A percentile compares a stretch with the other conserved stretches of the same genome.
phyloP scores from a whole-genome alignment of 2,329 filamentous ascomycete species.

The Coccinonectria pachysandricola region DNA sequence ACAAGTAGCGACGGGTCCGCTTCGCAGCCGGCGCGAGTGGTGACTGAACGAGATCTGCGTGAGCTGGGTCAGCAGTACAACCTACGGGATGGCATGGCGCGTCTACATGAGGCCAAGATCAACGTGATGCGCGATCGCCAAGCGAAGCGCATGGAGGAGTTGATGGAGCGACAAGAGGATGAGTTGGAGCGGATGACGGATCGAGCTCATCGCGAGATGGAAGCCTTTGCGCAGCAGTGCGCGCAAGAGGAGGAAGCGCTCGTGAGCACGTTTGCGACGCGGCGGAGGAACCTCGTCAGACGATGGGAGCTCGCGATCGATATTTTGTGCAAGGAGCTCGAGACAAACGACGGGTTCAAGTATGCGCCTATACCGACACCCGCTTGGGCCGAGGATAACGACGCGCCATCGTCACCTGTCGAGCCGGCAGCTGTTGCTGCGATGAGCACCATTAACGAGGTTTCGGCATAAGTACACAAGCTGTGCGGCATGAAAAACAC shows the following conservation, averaged over 20 bases:
- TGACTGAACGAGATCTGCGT: slow-evolving; percentile 49
- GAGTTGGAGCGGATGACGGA: slow-evolving; percentile 38
- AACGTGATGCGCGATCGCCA: slow-evolving; percentile 57
- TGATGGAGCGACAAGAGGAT: slow-evolving; percentile 42
- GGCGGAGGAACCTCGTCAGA: slow-evolving; percentile 33
- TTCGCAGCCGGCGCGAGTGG: slow-evolving; percentile 35
- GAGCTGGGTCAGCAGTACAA: slow-evolving; percentile 53
- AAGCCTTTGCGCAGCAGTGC: slow-evolving; percentile 36
- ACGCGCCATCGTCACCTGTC: no score
- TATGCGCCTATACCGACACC: slow-evolving; percentile 30
- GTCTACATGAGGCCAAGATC: slow-evolving; percentile 49
- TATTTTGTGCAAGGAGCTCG: slow-evolving; percentile 43
- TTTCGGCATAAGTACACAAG: slow-evolving; percentile 2
- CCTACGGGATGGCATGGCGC: slow-evolving; percentile 47
- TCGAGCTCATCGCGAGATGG: slow-evolving; percentile 37
- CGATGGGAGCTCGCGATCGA: slow-evolving; percentile 45
- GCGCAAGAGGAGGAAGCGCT: slow-evolving; percentile 40
- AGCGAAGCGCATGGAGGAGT: slow-evolving; percentile 49
- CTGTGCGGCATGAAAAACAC: slow-evolving; percentile 1
- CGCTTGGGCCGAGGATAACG: slow-evolving; percentile 19
- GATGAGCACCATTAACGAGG: slow-evolving; percentile 1
- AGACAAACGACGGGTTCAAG: slow-evolving; percentile 30
- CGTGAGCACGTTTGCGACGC: slow-evolving; percentile 32
- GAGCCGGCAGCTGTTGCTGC: not conserved
- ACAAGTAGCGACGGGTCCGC: slow-evolving; percentile 15